These are phyloP conservation scores for Aspergillus sparsus DNA, from an alignment of 495 filamentous ascomycete species.

Conservation along the genomic window DNA sequence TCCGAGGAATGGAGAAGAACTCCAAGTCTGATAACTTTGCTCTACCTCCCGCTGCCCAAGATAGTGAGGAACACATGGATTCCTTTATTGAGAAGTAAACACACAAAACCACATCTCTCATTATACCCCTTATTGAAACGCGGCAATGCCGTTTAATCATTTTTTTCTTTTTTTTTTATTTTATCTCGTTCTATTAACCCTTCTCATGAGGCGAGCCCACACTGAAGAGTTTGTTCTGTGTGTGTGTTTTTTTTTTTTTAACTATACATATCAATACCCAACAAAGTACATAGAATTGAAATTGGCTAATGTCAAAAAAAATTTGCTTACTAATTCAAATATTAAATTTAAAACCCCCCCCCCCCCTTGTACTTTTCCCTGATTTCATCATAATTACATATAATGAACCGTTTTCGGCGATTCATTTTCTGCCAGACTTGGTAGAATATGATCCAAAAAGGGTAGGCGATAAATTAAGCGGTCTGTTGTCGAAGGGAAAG, in stretches of 20 bases:
- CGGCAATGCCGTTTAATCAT: conserved; percentile 15
- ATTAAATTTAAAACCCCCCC: conserved; percentile 8
- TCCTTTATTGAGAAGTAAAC: conserved; percentile 26
- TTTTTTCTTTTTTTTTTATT: conserved; percentile 11
- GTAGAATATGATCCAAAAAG: background rate
- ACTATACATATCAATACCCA: conserved; percentile 16
- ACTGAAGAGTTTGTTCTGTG: background rate
- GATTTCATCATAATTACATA: background rate
- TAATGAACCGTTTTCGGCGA: background rate
- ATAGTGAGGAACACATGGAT: conserved; percentile 22
- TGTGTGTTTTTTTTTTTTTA: background rate
- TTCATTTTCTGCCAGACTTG: background rate
- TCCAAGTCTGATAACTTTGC: conserved; percentile 41
- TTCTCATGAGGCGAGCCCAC: conserved; percentile 1
- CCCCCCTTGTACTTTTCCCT: background rate
- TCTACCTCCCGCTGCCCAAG: conserved; percentile 45
- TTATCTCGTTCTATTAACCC: conserved; percentile 8
- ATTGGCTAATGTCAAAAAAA: background rate
- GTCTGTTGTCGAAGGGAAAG: background rate
- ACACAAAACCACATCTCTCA: conserved; percentile 15
- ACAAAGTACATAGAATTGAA: conserved; percentile 7
- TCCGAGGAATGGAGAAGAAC: conserved; percentile 47
- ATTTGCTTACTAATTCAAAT: conserved; percentile 15
- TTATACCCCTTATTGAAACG: conserved; percentile 17
- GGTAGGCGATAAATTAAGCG: conserved; percentile 5